Evolutionary conservation across 2,329 filamentous ascomycete genomes (phyloP), one percentile per base, ranked within the genome.

Genomic region (Trichoderma sp.): DNA sequence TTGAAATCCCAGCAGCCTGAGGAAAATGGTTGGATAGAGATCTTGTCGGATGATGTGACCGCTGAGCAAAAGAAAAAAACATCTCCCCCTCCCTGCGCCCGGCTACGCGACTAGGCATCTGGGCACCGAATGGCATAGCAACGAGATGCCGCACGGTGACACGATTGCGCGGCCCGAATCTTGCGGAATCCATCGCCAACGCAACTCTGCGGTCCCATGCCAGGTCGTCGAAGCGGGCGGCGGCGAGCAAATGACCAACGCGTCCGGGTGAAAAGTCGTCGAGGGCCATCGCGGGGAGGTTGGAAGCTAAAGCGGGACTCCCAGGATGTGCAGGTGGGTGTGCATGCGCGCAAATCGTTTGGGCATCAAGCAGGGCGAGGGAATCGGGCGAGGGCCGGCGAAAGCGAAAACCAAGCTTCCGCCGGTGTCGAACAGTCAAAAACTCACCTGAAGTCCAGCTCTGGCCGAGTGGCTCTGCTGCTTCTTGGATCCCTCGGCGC

Each of bases 401-500:
- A 64, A 50, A 66, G 35, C 35, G 29, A 45, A 71, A 63, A 59
- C 59, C 56, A 71, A 38, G 56, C 63, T 59, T 29, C 65, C 31
- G 66, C 29, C n/a, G 65, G 56, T 29, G 29, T 29, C 31, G 31
- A 38, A 31, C 60, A 56, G n/a, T 27, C 59, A n/a, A 35, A 71
- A 67, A 80, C 94, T 90, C 89, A 98, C 95, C 93, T 98, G 95
- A 80, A 98, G 91, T 84, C 95, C 95, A 84, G 95, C 95, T 86
- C 97, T 95, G 83, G 95, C 94, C 81, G 95, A 98, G 89, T 98
- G 95, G 88, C 97, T 97, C 88, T 97, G 94, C 83, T 94, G 93
- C 89, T 98, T 98, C 88, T 94, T 94, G 84, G 92, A 87, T 74
- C 89, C 90, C 79, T 92, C 92, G 81, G 83, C 87, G 77, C 87